Base-by-base conservation (phyloP, 345 rosid species). In the Eucalyptus curtisii region DNA sequence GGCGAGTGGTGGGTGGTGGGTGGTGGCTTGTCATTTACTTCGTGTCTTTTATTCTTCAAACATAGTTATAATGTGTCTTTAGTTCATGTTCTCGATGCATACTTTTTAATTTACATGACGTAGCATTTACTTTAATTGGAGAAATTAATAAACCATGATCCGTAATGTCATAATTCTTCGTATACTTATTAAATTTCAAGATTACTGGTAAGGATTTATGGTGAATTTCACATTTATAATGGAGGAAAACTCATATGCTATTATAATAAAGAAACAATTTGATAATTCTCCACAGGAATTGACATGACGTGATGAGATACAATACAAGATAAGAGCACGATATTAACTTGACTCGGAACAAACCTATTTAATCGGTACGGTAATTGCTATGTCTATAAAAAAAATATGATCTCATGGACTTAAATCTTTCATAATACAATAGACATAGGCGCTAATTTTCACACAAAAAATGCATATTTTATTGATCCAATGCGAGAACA, bases 401-500 rank as follows among this genome's bases (percentile, higher is more conserved):
- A 17, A 13, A 3, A 3, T 9, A 33, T 0, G 1, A 0, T 68
- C 10, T 3, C 12, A 68, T 17, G 24, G 27, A 30, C 33, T 30
- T 7, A 27, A 61, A 61, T 61, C 9, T 13, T 61, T 30, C 33
- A 61, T 13, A 30, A 61, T 6, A 30, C 37, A 13, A 30, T 6
- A 30, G 8, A 61, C 30, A 30, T 61, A 30, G 1, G 5, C 0
- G 1, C 8, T 17, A 31, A 66, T 66, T 66, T n/a, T 2, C 3
- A 4, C 20, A 15, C 31, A 64, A 64, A 64, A n/a, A 64, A 16
- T 1, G 20, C 2, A 1, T 1, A 64, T 64, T 64, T 64, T 15
- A 64, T 64, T 15, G 11, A 64, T 64, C 14, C 4, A 1, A n/a
- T 7, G 0, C 0, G 0, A 7, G 5, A 14, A n/a, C 2, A 1